A percentile compares a stretch with the other conserved stretches of the same genome.
These are phyloP conservation scores for Annulohypoxylon truncatum DNA, from an alignment of 2,329 filamentous ascomycete genomes.

Conservation along the genomic window DNA sequence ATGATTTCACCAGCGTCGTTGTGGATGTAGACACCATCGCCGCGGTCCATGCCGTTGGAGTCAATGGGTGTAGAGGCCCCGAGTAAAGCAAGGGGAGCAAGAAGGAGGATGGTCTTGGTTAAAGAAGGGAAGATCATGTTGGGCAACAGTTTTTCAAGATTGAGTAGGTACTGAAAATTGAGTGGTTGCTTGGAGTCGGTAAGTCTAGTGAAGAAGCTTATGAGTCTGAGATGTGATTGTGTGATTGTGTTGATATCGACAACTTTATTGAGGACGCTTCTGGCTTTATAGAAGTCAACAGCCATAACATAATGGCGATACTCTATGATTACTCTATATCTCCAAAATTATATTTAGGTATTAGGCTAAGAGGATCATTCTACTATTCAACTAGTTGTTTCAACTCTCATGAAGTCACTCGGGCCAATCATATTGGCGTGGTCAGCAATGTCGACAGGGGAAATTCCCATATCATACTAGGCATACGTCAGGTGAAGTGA, in stretches of 20 bases:
- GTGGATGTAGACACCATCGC: constrained; percentile 9
- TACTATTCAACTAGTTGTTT: background rate
- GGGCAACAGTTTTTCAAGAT: background rate
- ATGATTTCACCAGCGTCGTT: background rate
- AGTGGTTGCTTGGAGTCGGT: background rate
- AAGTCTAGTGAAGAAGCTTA: background rate
- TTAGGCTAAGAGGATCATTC: background rate
- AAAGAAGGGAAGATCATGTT: constrained; percentile 11
- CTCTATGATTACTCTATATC: background rate
- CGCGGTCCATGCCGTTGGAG: constrained; percentile 8
- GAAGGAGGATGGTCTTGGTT: background rate
- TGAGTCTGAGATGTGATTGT: background rate
- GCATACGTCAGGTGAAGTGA: background rate
- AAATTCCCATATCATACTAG: background rate
- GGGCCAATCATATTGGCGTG: background rate
- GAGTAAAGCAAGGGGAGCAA: constrained; percentile 2
- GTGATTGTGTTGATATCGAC: background rate
- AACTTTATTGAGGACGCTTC: background rate
- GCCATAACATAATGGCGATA: background rate
- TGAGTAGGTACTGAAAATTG: background rate
- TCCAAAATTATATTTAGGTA: background rate
- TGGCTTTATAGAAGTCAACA: background rate
- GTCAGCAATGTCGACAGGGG: background rate
- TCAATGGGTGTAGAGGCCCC: constrained; percentile 6
- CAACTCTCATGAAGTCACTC: background rate